A percentile compares a stretch with the other conserved stretches of the same genome.
Conservation (phyloP, 2,329 filamentous ascomycete species). For the Parascedosporium putredinis region DNA sequence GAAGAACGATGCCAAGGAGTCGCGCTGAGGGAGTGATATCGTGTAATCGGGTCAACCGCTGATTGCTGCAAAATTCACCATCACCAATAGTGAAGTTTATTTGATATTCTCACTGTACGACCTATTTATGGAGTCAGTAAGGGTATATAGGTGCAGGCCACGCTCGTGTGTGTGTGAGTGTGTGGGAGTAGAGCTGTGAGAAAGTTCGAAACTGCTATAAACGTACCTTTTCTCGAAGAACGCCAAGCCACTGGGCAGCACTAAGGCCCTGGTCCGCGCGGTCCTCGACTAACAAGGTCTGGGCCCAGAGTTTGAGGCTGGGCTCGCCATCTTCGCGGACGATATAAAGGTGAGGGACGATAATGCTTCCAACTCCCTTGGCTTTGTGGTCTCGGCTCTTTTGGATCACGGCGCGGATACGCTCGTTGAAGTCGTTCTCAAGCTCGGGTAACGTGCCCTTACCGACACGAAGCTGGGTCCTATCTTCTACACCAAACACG, state of each 20-base stretch:
- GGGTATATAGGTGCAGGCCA: too few species aligned
- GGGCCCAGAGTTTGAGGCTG: conserved; percentile 89
- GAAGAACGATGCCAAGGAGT: too few species aligned
- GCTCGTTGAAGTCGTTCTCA: conserved; percentile 94
- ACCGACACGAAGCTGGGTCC: conserved; percentile 76
- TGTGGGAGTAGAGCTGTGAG: too few species aligned
- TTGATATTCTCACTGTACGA: too few species aligned
- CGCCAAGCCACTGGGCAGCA: conserved; percentile 86
- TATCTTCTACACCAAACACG: conserved; percentile 81
- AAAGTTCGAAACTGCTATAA: background rate
- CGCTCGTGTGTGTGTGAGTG: too few species aligned
- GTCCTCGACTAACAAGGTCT: conserved; percentile 91
- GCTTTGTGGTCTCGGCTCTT: conserved; percentile 85
- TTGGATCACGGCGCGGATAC: conserved; percentile 77
- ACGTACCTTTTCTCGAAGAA: conserved; percentile 81
- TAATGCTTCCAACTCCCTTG: conserved; percentile 83
- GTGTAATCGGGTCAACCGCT: too few species aligned
- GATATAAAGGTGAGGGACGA: conserved; percentile 85
- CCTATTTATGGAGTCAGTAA: too few species aligned
- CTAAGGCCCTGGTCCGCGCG: conserved; percentile 88
- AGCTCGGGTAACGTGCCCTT: conserved; percentile 80
- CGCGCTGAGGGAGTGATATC: too few species aligned
- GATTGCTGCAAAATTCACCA: too few species aligned
- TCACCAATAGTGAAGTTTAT: too few species aligned
- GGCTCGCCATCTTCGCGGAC: conserved; percentile 94